Base-by-base conservation (phyloP, 805 yeast species). In the Priceomyces medius region DNA sequence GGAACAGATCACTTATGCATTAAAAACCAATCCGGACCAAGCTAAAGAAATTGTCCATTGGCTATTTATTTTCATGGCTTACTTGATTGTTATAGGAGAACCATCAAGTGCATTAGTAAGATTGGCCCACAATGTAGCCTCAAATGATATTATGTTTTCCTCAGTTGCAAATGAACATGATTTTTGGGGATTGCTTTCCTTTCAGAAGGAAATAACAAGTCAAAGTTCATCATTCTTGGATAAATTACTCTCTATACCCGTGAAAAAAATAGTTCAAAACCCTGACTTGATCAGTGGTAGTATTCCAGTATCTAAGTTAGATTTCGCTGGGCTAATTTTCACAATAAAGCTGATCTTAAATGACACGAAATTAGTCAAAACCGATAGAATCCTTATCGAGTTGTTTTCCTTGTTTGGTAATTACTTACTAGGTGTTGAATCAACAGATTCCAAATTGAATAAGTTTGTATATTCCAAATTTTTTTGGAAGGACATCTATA, bases 1-100 rank as follows among this genome's bases (percentile, higher is more conserved):
- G 34, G 97, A 89, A 48, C 97, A 89, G 55, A 75, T 84, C 61
- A 68, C 72, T 39, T 86, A 73, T 55, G 73, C 79, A 8, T 64
- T 71, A 4, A 55, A 52, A 14, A 52, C 54, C 4, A 20, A 58
- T 0, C 41, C 42, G 7, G 33, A 20, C 6, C 42, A 27, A 9
- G 10, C 33, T 7, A 14, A 19, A 5, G 26, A 29, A 7, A 51
- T 62, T 3, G 49, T 66, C 16, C 53, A 58, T 36, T 85, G 90
- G 88, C 40, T 85, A 1, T 53, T 66, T 7, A 50, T 73, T 1
- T 73, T 79, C 31, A 48, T 76, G 26, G 68, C 76, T 49, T 74
- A 73, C 37, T 56, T 79, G 47, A 56, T 66, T 3, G 58, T 81
- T 4, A 55, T 76, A 16, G 95, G 95, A 7, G 95, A 87, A 55